These are phyloP conservation scores for Acorus calamus DNA, from an alignment of 106 monocot species.

Conservation along the genomic window DNA sequence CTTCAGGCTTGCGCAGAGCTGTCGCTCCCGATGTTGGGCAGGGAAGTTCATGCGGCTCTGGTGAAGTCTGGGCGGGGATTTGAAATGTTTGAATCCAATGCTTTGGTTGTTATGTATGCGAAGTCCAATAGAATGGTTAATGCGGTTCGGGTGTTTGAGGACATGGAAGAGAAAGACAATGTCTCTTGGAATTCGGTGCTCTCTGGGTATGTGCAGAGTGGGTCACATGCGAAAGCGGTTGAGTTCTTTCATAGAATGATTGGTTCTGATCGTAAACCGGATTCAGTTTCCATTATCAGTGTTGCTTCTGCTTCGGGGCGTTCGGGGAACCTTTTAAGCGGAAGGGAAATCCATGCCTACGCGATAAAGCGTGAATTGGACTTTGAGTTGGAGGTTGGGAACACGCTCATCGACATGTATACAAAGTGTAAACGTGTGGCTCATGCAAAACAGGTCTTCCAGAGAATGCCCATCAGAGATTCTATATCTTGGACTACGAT, in stretches of 20 bases:
- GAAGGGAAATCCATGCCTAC: slow-evolving; percentile 74
- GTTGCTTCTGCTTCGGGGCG: slow-evolving; percentile 53
- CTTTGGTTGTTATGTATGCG: slow-evolving; percentile 64
- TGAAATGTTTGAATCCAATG: slow-evolving; percentile 56
- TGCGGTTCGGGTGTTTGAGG: slow-evolving; percentile 36
- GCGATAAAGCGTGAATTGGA: slow-evolving; percentile 58
- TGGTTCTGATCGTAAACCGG: slow-evolving; percentile 23
- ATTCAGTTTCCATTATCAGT: slow-evolving; percentile 59
- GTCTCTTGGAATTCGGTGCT: slow-evolving; percentile 93
- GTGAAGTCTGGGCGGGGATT: slow-evolving; percentile 22
- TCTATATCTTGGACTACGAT: slow-evolving; percentile 54
- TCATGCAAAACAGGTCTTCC: slow-evolving; percentile 37
- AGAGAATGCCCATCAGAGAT: slow-evolving; percentile 40
- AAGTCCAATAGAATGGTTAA: slow-evolving; percentile 34
- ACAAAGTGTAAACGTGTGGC: slow-evolving; percentile 27
- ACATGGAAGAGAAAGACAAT: slow-evolving; percentile 52
- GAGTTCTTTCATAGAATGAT: slow-evolving; percentile 40
- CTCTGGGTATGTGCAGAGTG: slow-evolving; percentile 65
- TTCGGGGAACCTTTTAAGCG: slow-evolving; percentile 28
- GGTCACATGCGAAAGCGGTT: slow-evolving; percentile 32
- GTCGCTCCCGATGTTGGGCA: slow-evolving; percentile 38
- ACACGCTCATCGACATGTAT: slow-evolving; percentile 77
- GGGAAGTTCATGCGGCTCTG: slow-evolving; percentile 59
- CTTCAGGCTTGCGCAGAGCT: slow-evolving; percentile 82
- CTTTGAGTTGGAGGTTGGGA: slow-evolving; percentile 57